These are phyloP conservation scores for Lachancea fermentati DNA, from an alignment of 805 yeast species.

Conservation along the genomic window DNA sequence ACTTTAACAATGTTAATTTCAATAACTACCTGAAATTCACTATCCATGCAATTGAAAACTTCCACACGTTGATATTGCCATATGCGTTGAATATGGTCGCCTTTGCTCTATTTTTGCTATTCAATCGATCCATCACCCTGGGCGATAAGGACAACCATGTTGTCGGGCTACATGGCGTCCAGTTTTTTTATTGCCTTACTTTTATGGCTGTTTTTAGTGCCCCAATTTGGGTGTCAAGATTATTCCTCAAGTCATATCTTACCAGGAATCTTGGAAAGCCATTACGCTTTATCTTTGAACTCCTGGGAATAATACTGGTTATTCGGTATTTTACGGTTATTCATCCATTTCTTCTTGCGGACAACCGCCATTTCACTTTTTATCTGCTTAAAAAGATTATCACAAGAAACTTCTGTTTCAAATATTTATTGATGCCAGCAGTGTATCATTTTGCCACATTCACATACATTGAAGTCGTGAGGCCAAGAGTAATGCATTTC, in stretches of 20 bases:
- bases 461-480: conserved; percentile 33
- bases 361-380: conserved; percentile 89
- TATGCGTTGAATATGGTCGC: conserved; percentile 44
- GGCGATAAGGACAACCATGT: conserved; percentile 90
- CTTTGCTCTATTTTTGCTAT: conserved; percentile 52
- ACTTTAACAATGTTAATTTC: conserved; percentile 33
- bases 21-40: conserved; percentile 38
- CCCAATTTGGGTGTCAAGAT: conserved; percentile 64
- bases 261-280: conserved; percentile 26
- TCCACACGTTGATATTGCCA: conserved; percentile 39
- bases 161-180: conserved; percentile 67
- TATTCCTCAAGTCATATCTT: conserved; percentile 38
- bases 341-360: conserved; percentile 90
- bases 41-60: conserved; percentile 34
- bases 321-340: conserved; percentile 61
- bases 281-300: conserved; percentile 28
- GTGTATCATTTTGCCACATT: conserved; percentile 58
- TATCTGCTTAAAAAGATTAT: conserved; percentile 72
- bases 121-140: conserved; percentile 80
- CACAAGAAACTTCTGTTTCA: conserved; percentile 38
- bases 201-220: conserved; percentile 60
- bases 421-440: conserved; percentile 51
- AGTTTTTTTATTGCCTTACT: conserved; percentile 68
- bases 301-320: conserved; percentile 37
- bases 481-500: conserved; percentile 34